These are phyloP conservation scores for Saturnispora sekii DNA, from an alignment of 805 yeast genomes.

Conservation along the genomic window DNA sequence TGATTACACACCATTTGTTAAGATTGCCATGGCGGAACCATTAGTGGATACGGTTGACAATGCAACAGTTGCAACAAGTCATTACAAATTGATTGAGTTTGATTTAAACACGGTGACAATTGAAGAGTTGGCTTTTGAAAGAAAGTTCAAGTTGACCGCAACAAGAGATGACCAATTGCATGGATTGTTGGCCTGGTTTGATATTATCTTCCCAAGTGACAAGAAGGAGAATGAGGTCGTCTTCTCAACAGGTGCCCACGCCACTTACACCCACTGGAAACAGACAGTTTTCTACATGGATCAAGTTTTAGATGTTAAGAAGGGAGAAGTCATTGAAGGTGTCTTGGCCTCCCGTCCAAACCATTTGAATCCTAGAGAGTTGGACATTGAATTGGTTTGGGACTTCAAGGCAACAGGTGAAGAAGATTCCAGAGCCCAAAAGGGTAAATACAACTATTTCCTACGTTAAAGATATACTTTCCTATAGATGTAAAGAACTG, in stretches of 20 bases:
- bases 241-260: constrained; percentile 92
- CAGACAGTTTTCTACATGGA: constrained; percentile 86
- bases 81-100: constrained; percentile 62
- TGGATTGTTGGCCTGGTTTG: constrained; percentile 92
- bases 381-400: constrained; percentile 72
- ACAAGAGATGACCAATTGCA: constrained; percentile 74
- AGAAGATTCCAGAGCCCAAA: constrained; percentile 37
- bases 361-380: constrained; percentile 70
- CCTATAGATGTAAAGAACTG: constrained; percentile 2
- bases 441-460: constrained; percentile 56
- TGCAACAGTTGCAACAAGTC: constrained; percentile 59
- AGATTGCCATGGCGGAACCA: constrained; percentile 85
- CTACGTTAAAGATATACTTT: constrained; percentile 41
- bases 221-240: constrained; percentile 45
- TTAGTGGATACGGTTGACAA: constrained; percentile 91
- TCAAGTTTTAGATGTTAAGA: constrained; percentile 65
- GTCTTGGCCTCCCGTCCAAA: constrained; percentile 70
- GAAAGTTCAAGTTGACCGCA: constrained; percentile 61
- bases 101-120: constrained; percentile 85
- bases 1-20: constrained; percentile 85
- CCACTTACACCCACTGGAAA: constrained; percentile 96
- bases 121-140: constrained; percentile 69
- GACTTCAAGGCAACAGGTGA: constrained; percentile 33
- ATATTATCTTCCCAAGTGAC: constrained; percentile 69
- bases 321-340: constrained; percentile 71